A percentile compares a stretch with the other conserved stretches of the same genome.
These are phyloP conservation scores for Aspergillus wentii DNA, from an alignment of 495 filamentous ascomycete genomes.

Conservation along the genomic window DNA sequence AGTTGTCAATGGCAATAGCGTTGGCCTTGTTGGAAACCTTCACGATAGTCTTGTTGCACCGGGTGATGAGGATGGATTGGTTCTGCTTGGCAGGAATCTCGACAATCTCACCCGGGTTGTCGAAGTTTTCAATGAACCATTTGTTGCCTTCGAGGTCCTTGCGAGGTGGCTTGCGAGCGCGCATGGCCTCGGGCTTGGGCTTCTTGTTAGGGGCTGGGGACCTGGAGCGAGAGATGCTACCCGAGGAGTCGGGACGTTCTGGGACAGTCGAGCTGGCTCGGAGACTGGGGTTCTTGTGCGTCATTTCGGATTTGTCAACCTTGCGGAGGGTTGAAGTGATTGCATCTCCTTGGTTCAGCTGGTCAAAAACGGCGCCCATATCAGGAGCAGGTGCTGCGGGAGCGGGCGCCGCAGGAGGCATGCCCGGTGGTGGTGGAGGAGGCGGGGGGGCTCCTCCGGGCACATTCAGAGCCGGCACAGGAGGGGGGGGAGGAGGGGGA, in stretches of 20 bases:
- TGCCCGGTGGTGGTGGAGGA: conserved; percentile 60
- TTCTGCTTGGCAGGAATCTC: conserved; percentile 73
- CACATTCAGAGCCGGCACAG: conserved; percentile 49
- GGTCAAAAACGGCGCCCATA: conserved; percentile 79
- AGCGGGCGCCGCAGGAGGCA: conserved; percentile 24
- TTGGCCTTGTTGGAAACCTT: conserved; percentile 90
- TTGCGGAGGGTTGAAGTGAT: conserved; percentile 87
- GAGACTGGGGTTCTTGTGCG: conserved; percentile 95
- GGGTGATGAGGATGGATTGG: conserved; percentile 88
- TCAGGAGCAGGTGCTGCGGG: conserved; percentile 43
- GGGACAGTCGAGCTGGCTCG: conserved; percentile 66
- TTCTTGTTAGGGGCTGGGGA: conserved; percentile 83
- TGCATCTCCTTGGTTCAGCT: conserved; percentile 80
- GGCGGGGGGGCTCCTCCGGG: conserved; percentile 66
- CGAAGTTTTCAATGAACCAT: conserved; percentile 94
- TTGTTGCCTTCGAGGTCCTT: conserved; percentile 94
- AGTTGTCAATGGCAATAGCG: conserved; percentile 90
- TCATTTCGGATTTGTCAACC: conserved; percentile 92
- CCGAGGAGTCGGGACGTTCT: conserved; percentile 48
- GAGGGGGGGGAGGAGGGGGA: conserved; percentile 55
- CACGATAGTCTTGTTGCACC: conserved; percentile 86
- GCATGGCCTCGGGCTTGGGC: conserved; percentile 93
- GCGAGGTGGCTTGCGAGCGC: conserved; percentile 83
- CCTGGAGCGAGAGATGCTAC: conserved; percentile 55
- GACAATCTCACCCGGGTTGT: conserved; percentile 65